phyloP scores from a whole-genome alignment of 805 yeast species.

The Zygosaccharomyces pseudorouxii region DNA sequence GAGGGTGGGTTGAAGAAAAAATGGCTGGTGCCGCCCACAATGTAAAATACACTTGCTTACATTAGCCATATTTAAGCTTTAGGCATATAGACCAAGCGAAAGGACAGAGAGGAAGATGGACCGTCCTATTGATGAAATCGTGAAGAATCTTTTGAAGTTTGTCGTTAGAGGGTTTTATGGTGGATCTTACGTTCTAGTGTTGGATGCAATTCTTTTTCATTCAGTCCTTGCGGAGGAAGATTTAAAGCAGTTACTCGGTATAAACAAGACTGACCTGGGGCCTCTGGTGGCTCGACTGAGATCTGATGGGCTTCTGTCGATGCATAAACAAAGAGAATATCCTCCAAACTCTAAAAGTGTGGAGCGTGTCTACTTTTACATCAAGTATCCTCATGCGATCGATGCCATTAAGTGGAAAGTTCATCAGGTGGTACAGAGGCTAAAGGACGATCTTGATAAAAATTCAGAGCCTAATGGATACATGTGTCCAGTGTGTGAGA shows the following conservation, averaged over 20 bases:
- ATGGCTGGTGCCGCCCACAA: neutral
- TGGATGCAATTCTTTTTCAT: slow-evolving; percentile 85
- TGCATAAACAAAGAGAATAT: slow-evolving; percentile 68
- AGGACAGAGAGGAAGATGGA: slow-evolving; percentile 22
- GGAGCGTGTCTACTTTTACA: slow-evolving; percentile 75
- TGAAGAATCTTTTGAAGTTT: slow-evolving; percentile 54
- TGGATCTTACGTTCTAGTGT: slow-evolving; percentile 70
- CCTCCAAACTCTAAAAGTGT: slow-evolving; percentile 61
- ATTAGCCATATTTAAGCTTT: neutral
- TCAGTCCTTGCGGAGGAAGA: slow-evolving; percentile 92
- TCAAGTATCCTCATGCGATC: slow-evolving; percentile 88
- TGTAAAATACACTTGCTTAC: neutral
- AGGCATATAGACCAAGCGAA: neutral
- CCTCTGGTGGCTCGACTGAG: slow-evolving; percentile 73
- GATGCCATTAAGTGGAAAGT: slow-evolving; percentile 97
- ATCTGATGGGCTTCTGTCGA: slow-evolving; percentile 75
- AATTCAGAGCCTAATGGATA: slow-evolving; percentile 92
- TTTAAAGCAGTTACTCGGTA: slow-evolving; percentile 69
- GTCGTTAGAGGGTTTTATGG: slow-evolving; percentile 87
- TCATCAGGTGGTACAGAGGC: slow-evolving; percentile 71
- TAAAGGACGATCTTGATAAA: slow-evolving; percentile 78
- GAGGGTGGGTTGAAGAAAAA: neutral
- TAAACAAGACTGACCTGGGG: slow-evolving; percentile 82
- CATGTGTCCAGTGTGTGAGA: slow-evolving; percentile 79
- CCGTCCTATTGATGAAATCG: slow-evolving; percentile 40